Evolutionary conservation across 2,329 filamentous ascomycete genomes (phyloP).

Genomic region (Epicoccum sorghinum): DNA sequence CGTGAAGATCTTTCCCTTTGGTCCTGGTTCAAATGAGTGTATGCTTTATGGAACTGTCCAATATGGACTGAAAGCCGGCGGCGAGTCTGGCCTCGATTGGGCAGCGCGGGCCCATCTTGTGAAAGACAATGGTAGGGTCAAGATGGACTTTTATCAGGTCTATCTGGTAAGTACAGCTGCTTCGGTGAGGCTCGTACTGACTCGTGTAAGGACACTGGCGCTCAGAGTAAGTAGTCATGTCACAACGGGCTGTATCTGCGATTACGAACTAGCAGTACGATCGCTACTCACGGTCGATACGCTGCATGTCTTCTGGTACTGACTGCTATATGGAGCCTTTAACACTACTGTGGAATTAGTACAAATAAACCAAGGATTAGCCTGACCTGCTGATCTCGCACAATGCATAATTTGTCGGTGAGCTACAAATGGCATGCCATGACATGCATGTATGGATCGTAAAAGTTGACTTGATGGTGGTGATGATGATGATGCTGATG

Average conservation of each 20-base stretch:
- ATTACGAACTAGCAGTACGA: not conserved
- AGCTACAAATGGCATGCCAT: too few species aligned
- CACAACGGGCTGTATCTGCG: not conserved
- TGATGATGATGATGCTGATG: too few species aligned
- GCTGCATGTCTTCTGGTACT: too few species aligned
- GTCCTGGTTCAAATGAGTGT: conserved; percentile 53
- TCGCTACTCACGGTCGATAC: too few species aligned
- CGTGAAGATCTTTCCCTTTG: conserved; percentile 58
- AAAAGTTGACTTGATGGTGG: too few species aligned
- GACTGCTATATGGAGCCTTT: too few species aligned
- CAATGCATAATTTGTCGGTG: too few species aligned
- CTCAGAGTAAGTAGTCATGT: conserved; percentile 14
- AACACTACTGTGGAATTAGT: too few species aligned
- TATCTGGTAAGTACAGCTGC: conserved; percentile 54
- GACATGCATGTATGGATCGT: too few species aligned
- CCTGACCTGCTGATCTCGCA: too few species aligned
- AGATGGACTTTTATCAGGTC: conserved; percentile 61
- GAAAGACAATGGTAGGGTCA: conserved; percentile 59
- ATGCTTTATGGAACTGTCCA: conserved; percentile 62
- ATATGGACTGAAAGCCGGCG: conserved; percentile 60
- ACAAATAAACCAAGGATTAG: too few species aligned
- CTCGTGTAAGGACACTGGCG: conserved; percentile 23
- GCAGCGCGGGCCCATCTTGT: conserved; percentile 60
- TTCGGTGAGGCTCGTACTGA: conserved; percentile 13
- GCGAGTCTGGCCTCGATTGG: conserved; percentile 57